These are phyloP conservation scores for Yamadazyma ubonensis DNA, from an alignment of 805 yeast species.

Conservation along the genomic window DNA sequence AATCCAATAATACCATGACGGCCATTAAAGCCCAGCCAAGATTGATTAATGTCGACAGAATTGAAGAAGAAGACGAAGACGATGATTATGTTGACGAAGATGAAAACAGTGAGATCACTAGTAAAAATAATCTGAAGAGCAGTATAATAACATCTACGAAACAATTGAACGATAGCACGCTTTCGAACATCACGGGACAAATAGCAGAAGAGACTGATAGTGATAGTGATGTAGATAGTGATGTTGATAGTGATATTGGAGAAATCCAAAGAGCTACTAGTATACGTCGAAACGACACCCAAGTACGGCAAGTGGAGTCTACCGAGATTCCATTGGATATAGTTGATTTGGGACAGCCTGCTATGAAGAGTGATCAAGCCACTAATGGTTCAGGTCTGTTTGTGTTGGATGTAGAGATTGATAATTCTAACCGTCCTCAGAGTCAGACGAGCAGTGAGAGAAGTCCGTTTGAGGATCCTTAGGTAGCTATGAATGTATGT, in stretches of 20 bases:
- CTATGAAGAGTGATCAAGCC: not conserved
- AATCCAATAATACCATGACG: slow-evolving; percentile 45
- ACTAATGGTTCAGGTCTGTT: slow-evolving; percentile 22
- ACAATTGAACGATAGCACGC: slow-evolving; percentile 14
- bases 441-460: slow-evolving; percentile 18
- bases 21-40: slow-evolving; percentile 77
- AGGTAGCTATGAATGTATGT: slow-evolving; percentile 19
- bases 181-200: slow-evolving; percentile 10
- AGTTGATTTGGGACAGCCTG: slow-evolving; percentile 13
- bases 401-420: slow-evolving; percentile 33
- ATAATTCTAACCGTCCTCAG: slow-evolving; percentile 17
- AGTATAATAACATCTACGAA: slow-evolving; percentile 11
- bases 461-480: slow-evolving; percentile 33
- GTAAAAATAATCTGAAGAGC: slow-evolving; percentile 5
- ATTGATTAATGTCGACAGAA: slow-evolving; percentile 55
- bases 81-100: slow-evolving; percentile 26
- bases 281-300: slow-evolving; percentile 19
- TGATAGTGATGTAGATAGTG: slow-evolving; percentile 28
- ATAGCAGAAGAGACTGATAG: slow-evolving; percentile 17
- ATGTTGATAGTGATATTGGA: slow-evolving; percentile 47
- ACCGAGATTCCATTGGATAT: slow-evolving; percentile 14
- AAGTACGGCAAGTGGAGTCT: slow-evolving; percentile 8
- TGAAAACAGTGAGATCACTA: slow-evolving; percentile 6
- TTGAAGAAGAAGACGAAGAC: slow-evolving; percentile 44
- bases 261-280: slow-evolving; percentile 44